Percentiles rank a stretch among this genome's conserved stretches.
Conservation (phyloP, 1,284 basidiomycete genomes). For the Volvariella volvacea region DNA sequence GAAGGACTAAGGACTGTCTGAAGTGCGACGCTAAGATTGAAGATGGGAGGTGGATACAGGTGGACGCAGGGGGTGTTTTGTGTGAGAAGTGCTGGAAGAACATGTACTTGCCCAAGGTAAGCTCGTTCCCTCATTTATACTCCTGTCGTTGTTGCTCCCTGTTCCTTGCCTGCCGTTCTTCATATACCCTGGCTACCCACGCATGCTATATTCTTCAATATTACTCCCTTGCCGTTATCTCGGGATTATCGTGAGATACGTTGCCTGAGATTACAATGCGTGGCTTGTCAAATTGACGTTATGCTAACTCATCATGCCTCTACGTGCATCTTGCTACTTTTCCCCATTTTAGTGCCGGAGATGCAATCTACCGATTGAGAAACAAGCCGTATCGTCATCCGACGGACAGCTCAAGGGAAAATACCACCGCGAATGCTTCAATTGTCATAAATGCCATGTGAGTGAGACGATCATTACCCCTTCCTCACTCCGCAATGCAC, state of each 20-base stretch:
- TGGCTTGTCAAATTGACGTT: no score
- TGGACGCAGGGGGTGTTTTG: conserved; percentile 70
- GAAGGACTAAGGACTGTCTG: conserved; percentile 46
- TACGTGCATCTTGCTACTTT: neutral
- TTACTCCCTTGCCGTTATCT: no score
- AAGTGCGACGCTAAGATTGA: conserved; percentile 66
- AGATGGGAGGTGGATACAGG: conserved; percentile 73
- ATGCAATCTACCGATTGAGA: conserved; percentile 80
- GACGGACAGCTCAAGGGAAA: conserved; percentile 92
- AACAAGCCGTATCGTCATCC: conserved; percentile 81
- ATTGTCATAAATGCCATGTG: conserved; percentile 75
- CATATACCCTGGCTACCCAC: no score
- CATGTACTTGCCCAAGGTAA: conserved; percentile 85
- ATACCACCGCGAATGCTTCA: conserved; percentile 86
- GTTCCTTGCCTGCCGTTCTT: no score
- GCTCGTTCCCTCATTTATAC: conserved; percentile 14
- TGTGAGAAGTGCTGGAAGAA: conserved; percentile 91
- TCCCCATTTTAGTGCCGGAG: conserved; percentile 65
- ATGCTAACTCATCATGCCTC: no score
- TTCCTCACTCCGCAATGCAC: neutral
- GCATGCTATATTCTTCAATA: no score
- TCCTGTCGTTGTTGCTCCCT: neutral
- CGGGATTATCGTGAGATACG: no score
- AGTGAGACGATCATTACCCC: conserved; percentile 14
- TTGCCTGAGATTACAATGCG: no score